Conservation (phyloP, 306 rosid species). For the Prunus mongolica region DNA sequence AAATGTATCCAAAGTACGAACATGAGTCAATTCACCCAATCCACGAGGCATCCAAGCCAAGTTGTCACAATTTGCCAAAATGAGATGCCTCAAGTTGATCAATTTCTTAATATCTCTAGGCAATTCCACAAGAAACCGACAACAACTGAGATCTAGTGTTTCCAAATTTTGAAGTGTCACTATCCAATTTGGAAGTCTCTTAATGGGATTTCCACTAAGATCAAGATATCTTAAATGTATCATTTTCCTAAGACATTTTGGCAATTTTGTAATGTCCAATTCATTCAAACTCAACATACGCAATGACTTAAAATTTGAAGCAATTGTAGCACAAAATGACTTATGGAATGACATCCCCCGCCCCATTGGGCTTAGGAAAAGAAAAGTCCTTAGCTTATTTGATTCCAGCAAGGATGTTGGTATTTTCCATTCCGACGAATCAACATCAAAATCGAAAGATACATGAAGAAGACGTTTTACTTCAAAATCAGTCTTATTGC, state of each 20-base stretch:
- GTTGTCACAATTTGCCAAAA: fast-evolving
- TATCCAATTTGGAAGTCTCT: conserved; percentile 8
- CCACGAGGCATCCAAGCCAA: not conserved
- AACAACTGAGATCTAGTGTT: not conserved
- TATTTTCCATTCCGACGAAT: not conserved
- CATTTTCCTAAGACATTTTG: not conserved
- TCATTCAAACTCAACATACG: conserved; percentile 15
- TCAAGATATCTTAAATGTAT: conserved; percentile 18
- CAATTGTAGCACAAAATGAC: not conserved
- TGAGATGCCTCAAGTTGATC: conserved; percentile 18
- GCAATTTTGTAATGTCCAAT: not conserved
- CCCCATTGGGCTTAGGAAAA: not conserved
- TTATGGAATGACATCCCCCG: too few species aligned
- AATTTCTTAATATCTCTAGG: not conserved
- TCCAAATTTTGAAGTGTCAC: conserved; percentile 6
- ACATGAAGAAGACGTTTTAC: conserved; percentile 1
- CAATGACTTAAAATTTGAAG: not conserved
- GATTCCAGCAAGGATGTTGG: not conserved
- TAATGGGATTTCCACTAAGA: not conserved
- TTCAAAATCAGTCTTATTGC: not conserved
- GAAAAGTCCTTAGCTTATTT: conserved; percentile 20
- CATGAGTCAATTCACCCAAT: not conserved
- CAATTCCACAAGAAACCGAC: not conserved
- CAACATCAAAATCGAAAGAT: not conserved
- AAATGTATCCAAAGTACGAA: not conserved